Base-by-base conservation (phyloP, 108 stramenopile species). In the Stephanodiscus minutulus region DNA sequence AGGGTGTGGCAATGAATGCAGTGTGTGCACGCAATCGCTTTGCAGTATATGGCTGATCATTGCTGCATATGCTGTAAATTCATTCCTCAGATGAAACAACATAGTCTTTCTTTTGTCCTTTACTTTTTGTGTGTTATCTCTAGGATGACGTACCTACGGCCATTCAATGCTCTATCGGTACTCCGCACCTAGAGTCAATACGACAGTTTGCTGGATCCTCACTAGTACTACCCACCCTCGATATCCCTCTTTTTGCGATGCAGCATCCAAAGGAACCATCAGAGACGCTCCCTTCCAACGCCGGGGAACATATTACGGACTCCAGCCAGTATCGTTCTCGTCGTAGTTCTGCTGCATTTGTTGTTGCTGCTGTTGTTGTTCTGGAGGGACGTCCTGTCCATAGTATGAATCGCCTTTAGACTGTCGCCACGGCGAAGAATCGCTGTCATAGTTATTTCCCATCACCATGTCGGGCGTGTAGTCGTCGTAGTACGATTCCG, bases 391-490 rank as follows among this genome's bases (percentile, higher is more conserved):
- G 28, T 47, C 58, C 25, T 21, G 15, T 15, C 13, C 60, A 67
- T 50, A 44, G 55, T 41, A 65, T 57, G 47, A 28, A 41, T 56
- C 25, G 20, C 48, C 18, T 0, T 5, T 25, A 36, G 31, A 44
- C 31, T 68, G 33, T 43, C 54, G 58, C 67, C 73, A 65, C 37
- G 68, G 37, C 21, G 36, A 59, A 35, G 46, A 70, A 17, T 64
- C 63, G 9, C 64, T 57, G 6, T 57, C 73, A 66, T 60, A 66
- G 11, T 53, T 15, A 17, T 29, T 48, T 44, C 43, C 43, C 43
- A 44, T 44, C 37, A 2, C 37, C 58, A 50, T 50, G 43, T 70
- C 76, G 9, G 76, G 76, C 28, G 64, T 35, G 59, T 78, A 78
- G 36, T 78, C 62, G 20, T 70, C 63, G 33, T 72, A 72, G 35